Conservation (phyloP, 495 filamentous ascomycete species). For the Penicillium egyptiacum region DNA sequence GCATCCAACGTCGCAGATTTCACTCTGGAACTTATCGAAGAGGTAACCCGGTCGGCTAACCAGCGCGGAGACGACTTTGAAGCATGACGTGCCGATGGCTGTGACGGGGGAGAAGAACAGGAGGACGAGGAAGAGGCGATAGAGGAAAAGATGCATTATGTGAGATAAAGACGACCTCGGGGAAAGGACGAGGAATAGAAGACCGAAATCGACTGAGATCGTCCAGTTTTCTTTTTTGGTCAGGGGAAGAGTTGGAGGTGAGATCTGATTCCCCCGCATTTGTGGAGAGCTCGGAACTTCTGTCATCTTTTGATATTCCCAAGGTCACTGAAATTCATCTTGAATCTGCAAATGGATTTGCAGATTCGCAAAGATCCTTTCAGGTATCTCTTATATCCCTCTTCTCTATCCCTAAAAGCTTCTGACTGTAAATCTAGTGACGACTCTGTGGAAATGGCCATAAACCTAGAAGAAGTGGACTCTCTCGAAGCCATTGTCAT, state of each 20-base stretch:
- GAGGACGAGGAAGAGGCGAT: constrained; percentile 25
- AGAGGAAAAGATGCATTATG: constrained; percentile 21
- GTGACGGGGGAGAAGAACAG: constrained; percentile 26
- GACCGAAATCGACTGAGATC: background rate
- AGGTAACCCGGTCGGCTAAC: constrained; percentile 37
- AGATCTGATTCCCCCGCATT: constrained; percentile 4
- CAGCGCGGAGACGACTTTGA: constrained; percentile 42
- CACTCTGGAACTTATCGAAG: constrained; percentile 42
- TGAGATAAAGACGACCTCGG: background rate
- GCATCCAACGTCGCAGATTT: constrained; percentile 45
- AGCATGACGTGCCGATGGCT: constrained; percentile 36
- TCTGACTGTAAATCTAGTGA: constrained; percentile 8
- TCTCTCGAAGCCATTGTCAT: constrained; percentile 48
- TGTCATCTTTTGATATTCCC: background rate
- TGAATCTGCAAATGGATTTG: background rate
- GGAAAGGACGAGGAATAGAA: background rate
- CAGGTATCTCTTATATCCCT: background rate
- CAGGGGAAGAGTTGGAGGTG: background rate
- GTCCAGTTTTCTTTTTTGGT: background rate
- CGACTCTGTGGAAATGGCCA: background rate
- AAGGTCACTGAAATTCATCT: no score
- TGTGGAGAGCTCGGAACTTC: constrained; percentile 4
- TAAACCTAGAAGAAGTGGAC: constrained; percentile 47
- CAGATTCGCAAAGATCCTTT: background rate
- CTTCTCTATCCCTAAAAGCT: background rate